Evolutionary conservation across 176 grass and related monocot genomes (phyloP), one percentile per base, ranked within the genome.

Genomic region (Oryza coarctata): DNA sequence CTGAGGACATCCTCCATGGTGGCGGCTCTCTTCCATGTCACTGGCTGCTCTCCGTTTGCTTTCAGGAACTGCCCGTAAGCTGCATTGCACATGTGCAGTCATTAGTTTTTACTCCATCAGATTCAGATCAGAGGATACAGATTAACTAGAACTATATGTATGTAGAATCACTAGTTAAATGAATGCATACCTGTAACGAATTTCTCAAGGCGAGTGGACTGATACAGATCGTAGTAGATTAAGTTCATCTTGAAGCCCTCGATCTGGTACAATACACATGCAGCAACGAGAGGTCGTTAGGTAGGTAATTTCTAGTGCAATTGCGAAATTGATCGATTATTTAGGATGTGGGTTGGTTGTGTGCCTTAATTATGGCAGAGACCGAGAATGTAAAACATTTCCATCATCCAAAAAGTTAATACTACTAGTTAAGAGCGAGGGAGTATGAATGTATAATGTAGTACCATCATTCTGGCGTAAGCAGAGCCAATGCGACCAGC

Each of bases 231-330:
- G 57, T 93, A 98, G 82, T 98, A 98, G 81, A 98, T 95, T 2
- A 98, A 80, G 71, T 98, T 95, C 95, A 98, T 95, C 77, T 98
- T 98, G 88, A 98, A 98, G 44, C 92, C 92, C 88, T 98, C 95
- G 78, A 93, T 86, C 94, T 93, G 82, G 32, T 77, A 80, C 35
- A n/a, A n/a, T n/a, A 33, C 32, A 33, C 32, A 33, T 33, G n/a
- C n/a, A n/a, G n/a, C n/a, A n/a, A n/a, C n/a, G n/a, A n/a, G n/a
- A n/a, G n/a, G n/a, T n/a, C n/a, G n/a, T n/a, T n/a, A n/a, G n/a
- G n/a, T n/a, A n/a, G n/a, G n/a, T n/a, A n/a, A n/a, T n/a, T n/a
- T n/a, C n/a, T n/a, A n/a, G n/a, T n/a, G n/a, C n/a, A n/a, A n/a
- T n/a, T n/a, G n/a, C n/a, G n/a, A n/a, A n/a, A n/a, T n/a, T n/a